Percentiles rank a stretch among this genome's conserved stretches.
Conservation (phyloP, 2,329 filamentous ascomycete species). For the Aspergillus sp. region DNA sequence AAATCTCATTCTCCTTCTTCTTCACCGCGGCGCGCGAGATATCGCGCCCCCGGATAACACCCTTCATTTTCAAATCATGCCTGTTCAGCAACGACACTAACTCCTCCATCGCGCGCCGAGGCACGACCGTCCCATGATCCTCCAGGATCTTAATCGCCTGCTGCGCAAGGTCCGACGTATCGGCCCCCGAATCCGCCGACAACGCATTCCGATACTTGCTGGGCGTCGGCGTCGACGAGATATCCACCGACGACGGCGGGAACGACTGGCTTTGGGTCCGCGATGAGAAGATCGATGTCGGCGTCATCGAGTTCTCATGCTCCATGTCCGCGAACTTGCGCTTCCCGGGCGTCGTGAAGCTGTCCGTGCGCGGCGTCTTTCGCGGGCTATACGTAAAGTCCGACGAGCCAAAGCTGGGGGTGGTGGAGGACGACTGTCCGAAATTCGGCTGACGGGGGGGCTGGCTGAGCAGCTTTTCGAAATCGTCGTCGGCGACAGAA, state of each 20-base stretch:
- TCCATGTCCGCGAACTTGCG: conserved; percentile 29
- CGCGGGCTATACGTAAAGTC: conserved; percentile 27
- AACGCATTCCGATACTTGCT: conserved; percentile 28
- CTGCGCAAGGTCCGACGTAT: conserved; percentile 19
- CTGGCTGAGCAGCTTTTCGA: conserved; percentile 20
- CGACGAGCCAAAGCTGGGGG: background rate
- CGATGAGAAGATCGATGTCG: conserved; percentile 14
- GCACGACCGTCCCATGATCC: conserved; percentile 30
- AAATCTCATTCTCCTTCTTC: conserved; percentile 62
- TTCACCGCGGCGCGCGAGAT: conserved; percentile 61
- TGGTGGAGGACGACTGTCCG: conserved; percentile 9
- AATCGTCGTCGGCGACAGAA: conserved; percentile 21
- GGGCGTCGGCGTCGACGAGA: conserved; percentile 33
- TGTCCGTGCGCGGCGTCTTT: conserved; percentile 34
- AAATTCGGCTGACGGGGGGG: conserved; percentile 27
- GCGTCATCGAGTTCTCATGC: conserved; percentile 4
- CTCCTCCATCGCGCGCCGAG: conserved; percentile 32
- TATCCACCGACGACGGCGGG: conserved; percentile 25
- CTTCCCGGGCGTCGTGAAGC: conserved; percentile 35
- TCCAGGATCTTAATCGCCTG: conserved; percentile 34
- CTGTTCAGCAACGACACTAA: conserved; percentile 48
- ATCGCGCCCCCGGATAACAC: conserved; percentile 64
- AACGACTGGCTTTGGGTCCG: conserved; percentile 6
- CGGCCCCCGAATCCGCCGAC: conserved; percentile 14
- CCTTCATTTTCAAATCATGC: conserved; percentile 58